These are phyloP conservation scores for Ophiocordyceps camponoti-floridani DNA, from an alignment of 2,329 filamentous ascomycete species.

Conservation along the genomic window DNA sequence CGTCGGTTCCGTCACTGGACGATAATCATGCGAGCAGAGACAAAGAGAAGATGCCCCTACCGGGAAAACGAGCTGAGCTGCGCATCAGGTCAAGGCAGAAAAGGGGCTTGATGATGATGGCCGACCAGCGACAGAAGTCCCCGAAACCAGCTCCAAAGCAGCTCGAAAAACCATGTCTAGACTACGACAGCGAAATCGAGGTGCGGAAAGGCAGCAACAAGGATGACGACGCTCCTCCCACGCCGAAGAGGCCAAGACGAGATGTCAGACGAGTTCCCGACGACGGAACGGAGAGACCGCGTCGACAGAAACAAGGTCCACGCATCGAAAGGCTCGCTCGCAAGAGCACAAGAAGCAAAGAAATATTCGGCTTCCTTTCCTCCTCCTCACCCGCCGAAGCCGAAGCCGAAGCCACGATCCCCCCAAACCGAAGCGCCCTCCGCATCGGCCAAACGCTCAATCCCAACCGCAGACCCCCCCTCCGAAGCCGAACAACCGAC, in stretches of 20 bases:
- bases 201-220: no score
- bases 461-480: no score
- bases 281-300: not conserved
- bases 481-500: no score
- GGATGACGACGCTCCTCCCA: not conserved
- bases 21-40: not conserved
- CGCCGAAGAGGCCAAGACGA: not conserved
- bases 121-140: constrained; percentile 12
- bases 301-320: constrained; percentile 8
- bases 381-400: not conserved
- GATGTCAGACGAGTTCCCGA: not conserved
- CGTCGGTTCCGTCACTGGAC: not conserved
- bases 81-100: constrained; percentile 27
- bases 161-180: not conserved
- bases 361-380: constrained; percentile 23
- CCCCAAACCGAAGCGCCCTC: not conserved
- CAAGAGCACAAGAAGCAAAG: constrained; percentile 26
- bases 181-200: constrained; percentile 1
- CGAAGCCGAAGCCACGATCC: constrained; percentile 3
- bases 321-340: constrained; percentile 20
- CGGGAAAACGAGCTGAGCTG: constrained; percentile 21
- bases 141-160: no score
- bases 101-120: constrained; percentile 28
- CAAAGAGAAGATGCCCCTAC: not conserved
- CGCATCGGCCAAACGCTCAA: no score